These are phyloP conservation scores for Aspergillus tanneri DNA, from an alignment of 2,329 filamentous ascomycete genomes.

Conservation along the genomic window DNA sequence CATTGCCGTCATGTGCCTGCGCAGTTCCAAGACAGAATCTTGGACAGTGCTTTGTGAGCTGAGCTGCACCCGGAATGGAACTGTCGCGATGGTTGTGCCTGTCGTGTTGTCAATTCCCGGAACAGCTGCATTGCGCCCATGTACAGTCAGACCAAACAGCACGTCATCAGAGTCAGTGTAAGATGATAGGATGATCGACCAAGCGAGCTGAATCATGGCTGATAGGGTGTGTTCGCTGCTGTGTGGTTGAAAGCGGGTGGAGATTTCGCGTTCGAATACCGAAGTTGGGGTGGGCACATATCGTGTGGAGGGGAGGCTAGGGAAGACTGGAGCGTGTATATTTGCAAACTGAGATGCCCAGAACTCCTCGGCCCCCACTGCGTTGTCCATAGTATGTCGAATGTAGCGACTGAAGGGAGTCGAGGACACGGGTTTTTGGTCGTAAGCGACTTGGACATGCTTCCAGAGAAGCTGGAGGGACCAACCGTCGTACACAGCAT, in stretches of 20 bases:
- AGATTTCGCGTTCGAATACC: not conserved
- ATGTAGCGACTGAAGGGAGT: too few species aligned
- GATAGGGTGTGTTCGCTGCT: slow-evolving; percentile 14
- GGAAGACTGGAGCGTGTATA: too few species aligned
- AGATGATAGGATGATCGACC: slow-evolving; percentile 35
- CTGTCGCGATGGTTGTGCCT: slow-evolving; percentile 42
- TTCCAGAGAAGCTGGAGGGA: too few species aligned
- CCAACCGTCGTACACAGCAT: too few species aligned
- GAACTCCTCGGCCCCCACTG: not conserved
- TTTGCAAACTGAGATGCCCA: too few species aligned
- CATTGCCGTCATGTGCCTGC: slow-evolving; percentile 48
- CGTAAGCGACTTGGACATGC: too few species aligned
- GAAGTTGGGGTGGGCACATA: not conserved
- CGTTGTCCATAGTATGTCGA: too few species aligned
- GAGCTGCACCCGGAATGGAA: slow-evolving; percentile 38
- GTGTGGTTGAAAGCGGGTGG: not conserved
- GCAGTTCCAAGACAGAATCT: not conserved
- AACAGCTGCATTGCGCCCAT: slow-evolving; percentile 41
- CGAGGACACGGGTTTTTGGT: too few species aligned
- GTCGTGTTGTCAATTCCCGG: slow-evolving; percentile 38
- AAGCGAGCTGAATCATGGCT: slow-evolving; percentile 38
- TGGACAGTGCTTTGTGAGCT: slow-evolving; percentile 45
- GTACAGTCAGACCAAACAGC: slow-evolving; percentile 40
- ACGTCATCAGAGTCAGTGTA: slow-evolving; percentile 39
- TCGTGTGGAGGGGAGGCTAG: not conserved